These are phyloP conservation scores for Hypoxylon sp. DNA, from an alignment of 2,329 filamentous ascomycete genomes.

Conservation along the genomic window DNA sequence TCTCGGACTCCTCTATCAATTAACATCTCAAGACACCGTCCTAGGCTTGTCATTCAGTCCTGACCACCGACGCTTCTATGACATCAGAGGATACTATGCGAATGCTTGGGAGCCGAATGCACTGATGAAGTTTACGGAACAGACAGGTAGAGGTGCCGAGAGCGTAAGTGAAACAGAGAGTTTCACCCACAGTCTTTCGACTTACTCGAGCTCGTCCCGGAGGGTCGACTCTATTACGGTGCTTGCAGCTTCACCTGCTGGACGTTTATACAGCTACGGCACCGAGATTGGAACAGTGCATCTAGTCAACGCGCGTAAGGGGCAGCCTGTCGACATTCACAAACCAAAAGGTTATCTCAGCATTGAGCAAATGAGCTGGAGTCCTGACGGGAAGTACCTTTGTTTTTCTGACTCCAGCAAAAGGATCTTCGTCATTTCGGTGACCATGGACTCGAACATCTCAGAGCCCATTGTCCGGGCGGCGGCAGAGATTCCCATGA, in stretches of 20 bases:
- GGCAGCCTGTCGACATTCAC: conserved; percentile 33
- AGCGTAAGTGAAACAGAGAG: conserved; percentile 29
- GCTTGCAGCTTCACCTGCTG: conserved; percentile 34
- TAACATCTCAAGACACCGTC: conserved; percentile 49
- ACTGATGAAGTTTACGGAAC: conserved; percentile 42
- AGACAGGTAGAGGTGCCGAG: conserved; percentile 8
- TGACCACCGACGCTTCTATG: conserved; percentile 50
- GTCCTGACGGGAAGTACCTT: conserved; percentile 41
- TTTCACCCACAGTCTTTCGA: conserved; percentile 10
- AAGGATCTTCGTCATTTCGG: conserved; percentile 38
- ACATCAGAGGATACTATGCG: conserved; percentile 50
- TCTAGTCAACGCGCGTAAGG: conserved; percentile 37
- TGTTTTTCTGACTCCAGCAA: conserved; percentile 42
- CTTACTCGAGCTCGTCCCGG: conserved; percentile 10
- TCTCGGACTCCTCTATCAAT: conserved; percentile 50
- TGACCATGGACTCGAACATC: conserved; percentile 1
- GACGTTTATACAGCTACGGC: conserved; percentile 48
- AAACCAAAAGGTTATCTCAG: conserved; percentile 35
- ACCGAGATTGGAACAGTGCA: conserved; percentile 46
- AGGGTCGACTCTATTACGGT: conserved; percentile 47
- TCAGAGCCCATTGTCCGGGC: background rate
- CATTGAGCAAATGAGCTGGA: conserved; percentile 50
- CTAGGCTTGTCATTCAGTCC: conserved; percentile 48
- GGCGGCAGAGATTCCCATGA: conserved; percentile 17
- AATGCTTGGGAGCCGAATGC: conserved; percentile 52